These are phyloP conservation scores for Sporobolomyces pararoseus DNA, from an alignment of 768 basidiomycete genomes.

Conservation along the genomic window DNA sequence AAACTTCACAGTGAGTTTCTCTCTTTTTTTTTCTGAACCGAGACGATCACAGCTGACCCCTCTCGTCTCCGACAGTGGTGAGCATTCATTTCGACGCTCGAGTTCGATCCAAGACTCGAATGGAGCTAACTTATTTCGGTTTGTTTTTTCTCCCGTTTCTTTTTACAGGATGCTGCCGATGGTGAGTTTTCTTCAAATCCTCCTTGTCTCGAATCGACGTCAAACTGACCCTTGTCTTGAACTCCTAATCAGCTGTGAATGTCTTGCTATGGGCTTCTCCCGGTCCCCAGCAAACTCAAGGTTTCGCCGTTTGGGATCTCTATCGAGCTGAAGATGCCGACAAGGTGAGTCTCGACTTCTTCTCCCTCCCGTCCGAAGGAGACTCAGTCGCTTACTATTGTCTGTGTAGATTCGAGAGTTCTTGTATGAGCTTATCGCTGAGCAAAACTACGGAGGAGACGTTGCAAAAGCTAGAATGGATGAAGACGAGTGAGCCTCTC, in stretches of 20 bases:
- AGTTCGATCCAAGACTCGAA: too few species aligned
- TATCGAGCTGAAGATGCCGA: slow-evolving; percentile 76
- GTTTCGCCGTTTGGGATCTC: slow-evolving; percentile 88
- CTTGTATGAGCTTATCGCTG: slow-evolving; percentile 60
- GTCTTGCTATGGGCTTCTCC: slow-evolving; percentile 77
- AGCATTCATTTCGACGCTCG: background rate
- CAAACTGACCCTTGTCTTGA: background rate
- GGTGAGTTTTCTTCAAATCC: slow-evolving; percentile 5
- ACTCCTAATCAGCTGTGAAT: slow-evolving; percentile 61
- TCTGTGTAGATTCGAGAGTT: slow-evolving; percentile 61
- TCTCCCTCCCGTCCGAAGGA: background rate
- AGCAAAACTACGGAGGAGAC: slow-evolving; percentile 47
- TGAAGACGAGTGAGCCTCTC: slow-evolving; percentile 53
- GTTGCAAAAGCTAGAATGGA: slow-evolving; percentile 1
- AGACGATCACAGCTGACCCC: background rate
- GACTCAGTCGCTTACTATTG: background rate
- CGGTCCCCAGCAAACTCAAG: slow-evolving; percentile 54
- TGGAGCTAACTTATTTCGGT: too few species aligned
- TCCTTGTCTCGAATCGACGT: background rate
- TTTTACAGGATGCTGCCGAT: slow-evolving; percentile 38
- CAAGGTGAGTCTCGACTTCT: slow-evolving; percentile 40
- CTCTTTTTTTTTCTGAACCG: slow-evolving; percentile 44
- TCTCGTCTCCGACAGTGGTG: background rate
- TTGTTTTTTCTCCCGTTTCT: background rate
- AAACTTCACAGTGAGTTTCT: slow-evolving; percentile 77